phyloP scores from a whole-genome alignment of 2,329 filamentous ascomycete species.

The Alternaria sp. region DNA sequence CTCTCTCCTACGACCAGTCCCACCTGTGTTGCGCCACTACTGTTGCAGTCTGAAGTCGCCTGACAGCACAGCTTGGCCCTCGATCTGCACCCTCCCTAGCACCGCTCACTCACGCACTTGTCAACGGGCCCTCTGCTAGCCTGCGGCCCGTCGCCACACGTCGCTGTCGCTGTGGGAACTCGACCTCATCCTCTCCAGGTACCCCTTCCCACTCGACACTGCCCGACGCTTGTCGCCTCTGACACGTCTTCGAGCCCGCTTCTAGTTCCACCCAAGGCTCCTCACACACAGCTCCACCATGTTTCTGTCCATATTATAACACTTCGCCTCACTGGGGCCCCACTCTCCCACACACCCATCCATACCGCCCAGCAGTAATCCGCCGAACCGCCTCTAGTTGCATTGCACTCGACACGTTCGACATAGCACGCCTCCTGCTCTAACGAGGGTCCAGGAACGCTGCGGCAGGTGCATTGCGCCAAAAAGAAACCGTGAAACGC shows the following conservation, averaged over 20 bases:
- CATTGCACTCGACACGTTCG: slow-evolving; percentile 6
- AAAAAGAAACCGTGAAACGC: background rate
- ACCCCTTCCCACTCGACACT: slow-evolving; percentile 33
- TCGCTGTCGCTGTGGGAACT: slow-evolving; percentile 34
- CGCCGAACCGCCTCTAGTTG: slow-evolving; percentile 7
- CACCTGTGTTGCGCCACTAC: slow-evolving; percentile 19
- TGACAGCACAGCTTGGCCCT: slow-evolving; percentile 9
- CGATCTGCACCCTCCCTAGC: slow-evolving; percentile 15
- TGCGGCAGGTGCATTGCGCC: background rate
- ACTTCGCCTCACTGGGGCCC: slow-evolving; percentile 44
- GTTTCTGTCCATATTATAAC: slow-evolving; percentile 48
- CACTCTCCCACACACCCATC: slow-evolving; percentile 22
- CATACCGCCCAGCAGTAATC: slow-evolving; percentile 13
- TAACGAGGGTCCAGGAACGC: slow-evolving; percentile 2
- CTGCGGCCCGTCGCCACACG: slow-evolving; percentile 41
- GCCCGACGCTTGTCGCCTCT: slow-evolving; percentile 26
- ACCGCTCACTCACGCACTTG: slow-evolving; percentile 7
- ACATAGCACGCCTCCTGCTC: slow-evolving; percentile 11
- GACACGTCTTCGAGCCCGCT: slow-evolving; percentile 27
- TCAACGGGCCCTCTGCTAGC: slow-evolving; percentile 26
- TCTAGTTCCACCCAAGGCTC: slow-evolving; percentile 38
- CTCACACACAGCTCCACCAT: slow-evolving; percentile 37
- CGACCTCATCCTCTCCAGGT: slow-evolving; percentile 42
- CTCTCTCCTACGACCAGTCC: slow-evolving; percentile 12
- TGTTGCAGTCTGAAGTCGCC: slow-evolving; percentile 22